Evolutionary conservation across 371 early-diverging fungal species (phyloP).

Genomic region (Circinella umbellata): DNA sequence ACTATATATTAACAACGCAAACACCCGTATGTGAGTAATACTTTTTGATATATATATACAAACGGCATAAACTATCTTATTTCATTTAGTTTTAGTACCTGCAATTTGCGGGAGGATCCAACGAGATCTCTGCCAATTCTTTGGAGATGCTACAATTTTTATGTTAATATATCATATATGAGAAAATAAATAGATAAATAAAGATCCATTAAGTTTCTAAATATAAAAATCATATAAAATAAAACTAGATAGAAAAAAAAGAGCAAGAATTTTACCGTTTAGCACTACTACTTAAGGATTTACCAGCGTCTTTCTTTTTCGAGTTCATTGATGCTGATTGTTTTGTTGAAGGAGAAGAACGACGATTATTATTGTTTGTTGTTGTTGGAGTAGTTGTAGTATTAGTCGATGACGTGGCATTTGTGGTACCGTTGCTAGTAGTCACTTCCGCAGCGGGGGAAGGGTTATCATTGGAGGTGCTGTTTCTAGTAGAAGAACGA

Average conservation of each 20-base stretch:
- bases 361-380: slow-evolving; percentile 3
- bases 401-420: slow-evolving; percentile 23
- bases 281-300: slow-evolving; percentile 58
- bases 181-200: neutral
- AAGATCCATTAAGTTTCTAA: neutral
- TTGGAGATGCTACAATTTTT: slow-evolving; percentile 78
- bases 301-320: slow-evolving; percentile 39
- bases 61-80: neutral
- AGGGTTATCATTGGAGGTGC: slow-evolving; percentile 17
- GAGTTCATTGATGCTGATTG: slow-evolving; percentile 19
- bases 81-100: slow-evolving; percentile 49
- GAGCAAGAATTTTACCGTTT: slow-evolving; percentile 50
- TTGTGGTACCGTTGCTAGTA: slow-evolving; percentile 14
- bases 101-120: slow-evolving; percentile 95
- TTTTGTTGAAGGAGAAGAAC: slow-evolving; percentile 28
- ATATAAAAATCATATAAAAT: neutral
- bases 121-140: slow-evolving; percentile 93
- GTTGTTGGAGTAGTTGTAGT: neutral
- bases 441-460: slow-evolving; percentile 18
- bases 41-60: too few relatives aligned
- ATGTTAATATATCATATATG: neutral
- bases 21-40: neutral
- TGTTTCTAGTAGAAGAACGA: slow-evolving; percentile 20
- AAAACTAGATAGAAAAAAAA: neutral
- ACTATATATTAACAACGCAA: slow-evolving; percentile 32